These are phyloP conservation scores for Pseudomicrostroma phylloplanum DNA, from an alignment of 1,284 basidiomycete genomes.

Conservation along the genomic window DNA sequence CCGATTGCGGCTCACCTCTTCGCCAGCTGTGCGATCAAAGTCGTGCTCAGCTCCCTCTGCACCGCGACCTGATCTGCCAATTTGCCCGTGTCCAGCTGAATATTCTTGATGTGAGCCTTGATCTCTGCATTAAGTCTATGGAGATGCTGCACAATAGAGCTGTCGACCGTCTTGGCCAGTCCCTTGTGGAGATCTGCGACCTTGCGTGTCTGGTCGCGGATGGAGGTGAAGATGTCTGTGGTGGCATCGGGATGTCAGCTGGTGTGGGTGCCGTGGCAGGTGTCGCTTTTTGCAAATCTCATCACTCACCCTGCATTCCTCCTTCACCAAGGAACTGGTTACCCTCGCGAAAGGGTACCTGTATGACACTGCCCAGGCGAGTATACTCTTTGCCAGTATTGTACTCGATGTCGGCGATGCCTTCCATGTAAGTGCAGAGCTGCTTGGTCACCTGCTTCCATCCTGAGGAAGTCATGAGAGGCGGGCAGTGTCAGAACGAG, in stretches of 20 bases:
- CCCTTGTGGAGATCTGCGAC: slow-evolving; percentile 96
- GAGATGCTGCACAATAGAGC: slow-evolving; percentile 93
- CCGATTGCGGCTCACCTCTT: slow-evolving; percentile 52
- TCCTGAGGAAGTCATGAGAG: slow-evolving; percentile 59
- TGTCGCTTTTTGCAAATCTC: not conserved
- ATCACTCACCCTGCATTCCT: slow-evolving; percentile 16
- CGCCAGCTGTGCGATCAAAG: slow-evolving; percentile 78
- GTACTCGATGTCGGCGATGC: slow-evolving; percentile 58
- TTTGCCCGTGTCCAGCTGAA: slow-evolving; percentile 94
- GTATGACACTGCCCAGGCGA: slow-evolving; percentile 91
- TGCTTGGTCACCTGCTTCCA: slow-evolving; percentile 81
- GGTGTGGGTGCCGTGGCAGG: not conserved
- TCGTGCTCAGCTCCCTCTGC: slow-evolving; percentile 84
- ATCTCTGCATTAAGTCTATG: slow-evolving; percentile 89
- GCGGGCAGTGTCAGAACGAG: not conserved
- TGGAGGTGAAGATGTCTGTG: slow-evolving; percentile 78
- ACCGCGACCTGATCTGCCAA: slow-evolving; percentile 86
- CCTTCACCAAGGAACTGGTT: slow-evolving; percentile 57
- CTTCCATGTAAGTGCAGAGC: slow-evolving; percentile 59
- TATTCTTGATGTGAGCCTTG: slow-evolving; percentile 92
- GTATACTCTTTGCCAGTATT: slow-evolving; percentile 89
- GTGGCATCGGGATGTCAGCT: slow-evolving; percentile 52
- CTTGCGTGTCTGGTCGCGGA: slow-evolving; percentile 80
- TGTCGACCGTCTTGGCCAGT: slow-evolving; percentile 89
- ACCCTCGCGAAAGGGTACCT: slow-evolving; percentile 90